Conservation (phyloP, 2,329 filamentous ascomycete genomes). For the Trichophaea hybrida region DNA sequence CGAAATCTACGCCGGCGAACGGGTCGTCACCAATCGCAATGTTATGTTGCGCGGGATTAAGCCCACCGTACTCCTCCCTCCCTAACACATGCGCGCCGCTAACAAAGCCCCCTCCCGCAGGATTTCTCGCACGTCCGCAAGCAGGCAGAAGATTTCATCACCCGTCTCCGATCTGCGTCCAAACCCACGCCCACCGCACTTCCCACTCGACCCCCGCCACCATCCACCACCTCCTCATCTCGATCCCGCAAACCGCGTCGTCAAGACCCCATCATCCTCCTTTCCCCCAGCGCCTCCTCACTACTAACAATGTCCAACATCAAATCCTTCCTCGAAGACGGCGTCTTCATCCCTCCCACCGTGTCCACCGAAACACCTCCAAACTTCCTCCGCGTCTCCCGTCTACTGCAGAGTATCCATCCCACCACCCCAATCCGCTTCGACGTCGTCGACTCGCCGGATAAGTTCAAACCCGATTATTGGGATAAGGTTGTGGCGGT, state of each 20-base stretch:
- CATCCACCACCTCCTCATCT: slow-evolving; percentile 32
- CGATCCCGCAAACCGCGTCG: slow-evolving; percentile 19
- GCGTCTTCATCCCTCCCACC: slow-evolving; percentile 57
- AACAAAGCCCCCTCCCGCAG: slow-evolving; percentile 34
- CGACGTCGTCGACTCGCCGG: slow-evolving; percentile 83
- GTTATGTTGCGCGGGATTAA: slow-evolving; percentile 75
- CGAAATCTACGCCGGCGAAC: slow-evolving; percentile 82
- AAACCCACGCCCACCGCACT: slow-evolving; percentile 24
- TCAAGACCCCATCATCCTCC: slow-evolving; percentile 78
- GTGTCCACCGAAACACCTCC: slow-evolving; percentile 46
- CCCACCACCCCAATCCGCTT: slow-evolving; percentile 66
- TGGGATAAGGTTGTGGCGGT: slow-evolving; percentile 92
- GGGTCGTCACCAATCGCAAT: slow-evolving; percentile 86
- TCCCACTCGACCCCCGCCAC: slow-evolving; percentile 36
- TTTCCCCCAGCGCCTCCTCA: slow-evolving; percentile 89
- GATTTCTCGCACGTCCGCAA: slow-evolving; percentile 93
- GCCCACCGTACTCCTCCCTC: slow-evolving; percentile 48
- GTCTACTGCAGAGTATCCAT: slow-evolving; percentile 57
- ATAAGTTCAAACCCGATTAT: slow-evolving; percentile 95
- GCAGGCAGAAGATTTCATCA: slow-evolving; percentile 62
- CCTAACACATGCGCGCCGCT: slow-evolving; percentile 1
- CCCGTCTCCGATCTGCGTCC: slow-evolving; percentile 35
- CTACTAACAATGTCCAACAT: slow-evolving; percentile 91
- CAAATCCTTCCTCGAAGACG: slow-evolving; percentile 79
- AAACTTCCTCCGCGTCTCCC: slow-evolving; percentile 75